Evolutionary conservation across 2,329 filamentous ascomycete genomes (phyloP).

Genomic region (Pezicula radicicola): DNA sequence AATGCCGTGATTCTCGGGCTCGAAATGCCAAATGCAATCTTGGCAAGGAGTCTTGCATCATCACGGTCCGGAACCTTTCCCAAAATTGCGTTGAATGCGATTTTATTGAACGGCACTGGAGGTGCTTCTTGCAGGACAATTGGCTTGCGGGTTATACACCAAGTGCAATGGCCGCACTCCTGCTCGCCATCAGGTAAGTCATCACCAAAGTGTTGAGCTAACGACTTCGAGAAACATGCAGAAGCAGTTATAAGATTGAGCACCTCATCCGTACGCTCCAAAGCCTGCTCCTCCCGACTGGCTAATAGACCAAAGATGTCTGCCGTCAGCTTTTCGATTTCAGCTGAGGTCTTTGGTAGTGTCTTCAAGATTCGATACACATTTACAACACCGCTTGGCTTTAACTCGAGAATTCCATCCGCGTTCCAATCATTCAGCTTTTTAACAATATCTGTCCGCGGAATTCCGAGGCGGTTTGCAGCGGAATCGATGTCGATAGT

Average conservation of each 20-base stretch:
- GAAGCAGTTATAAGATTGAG: conserved; percentile 49
- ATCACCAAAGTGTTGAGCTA: conserved; percentile 59
- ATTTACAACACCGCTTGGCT: conserved; percentile 48
- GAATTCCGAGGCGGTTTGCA: conserved; percentile 27
- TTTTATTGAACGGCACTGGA: conserved; percentile 34
- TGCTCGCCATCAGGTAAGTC: conserved; percentile 36
- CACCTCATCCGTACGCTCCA: conserved; percentile 47
- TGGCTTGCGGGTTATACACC: conserved; percentile 35
- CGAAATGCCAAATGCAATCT: conserved; percentile 59
- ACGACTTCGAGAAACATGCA: conserved; percentile 47
- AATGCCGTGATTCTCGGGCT: conserved; percentile 51
- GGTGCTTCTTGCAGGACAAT: conserved; percentile 37
- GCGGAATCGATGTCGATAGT: conserved; percentile 46
- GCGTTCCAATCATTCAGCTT: conserved; percentile 54
- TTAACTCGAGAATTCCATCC: conserved; percentile 44
- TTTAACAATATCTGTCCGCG: conserved; percentile 45
- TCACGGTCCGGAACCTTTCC: conserved; percentile 43
- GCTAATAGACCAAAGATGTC: conserved; percentile 48
- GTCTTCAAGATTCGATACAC: conserved; percentile 47
- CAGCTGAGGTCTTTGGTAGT: conserved; percentile 39
- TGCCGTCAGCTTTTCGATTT: conserved; percentile 42
- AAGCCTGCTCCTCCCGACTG: conserved; percentile 48
- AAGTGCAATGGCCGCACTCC: conserved; percentile 55
- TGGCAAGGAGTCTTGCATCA: conserved; percentile 56
- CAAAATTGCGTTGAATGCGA: conserved; percentile 41